Evolutionary conservation across 441 rosid species (phyloP).

Genomic region (Euphorbia celastroides): DNA sequence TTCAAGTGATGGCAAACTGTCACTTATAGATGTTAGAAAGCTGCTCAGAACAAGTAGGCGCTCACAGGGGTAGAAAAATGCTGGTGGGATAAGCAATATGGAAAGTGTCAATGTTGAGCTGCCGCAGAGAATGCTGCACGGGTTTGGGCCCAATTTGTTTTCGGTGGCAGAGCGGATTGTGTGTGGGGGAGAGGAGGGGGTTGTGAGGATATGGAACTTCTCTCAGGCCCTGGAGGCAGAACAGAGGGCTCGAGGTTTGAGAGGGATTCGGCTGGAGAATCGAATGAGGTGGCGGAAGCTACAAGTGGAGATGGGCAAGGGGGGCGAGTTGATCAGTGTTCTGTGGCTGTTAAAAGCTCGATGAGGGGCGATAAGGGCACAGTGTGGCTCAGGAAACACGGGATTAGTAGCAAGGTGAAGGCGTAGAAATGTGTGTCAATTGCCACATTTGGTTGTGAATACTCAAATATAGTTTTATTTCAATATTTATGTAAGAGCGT

Average conservation of each 20-base stretch:
- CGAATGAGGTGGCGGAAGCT: slow-evolving; percentile 71
- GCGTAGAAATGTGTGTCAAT: slow-evolving; percentile 29
- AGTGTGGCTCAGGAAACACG: slow-evolving; percentile 62
- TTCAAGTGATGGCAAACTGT: slow-evolving; percentile 77
- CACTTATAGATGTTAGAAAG: slow-evolving; percentile 76
- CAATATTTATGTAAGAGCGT: slow-evolving; percentile 2
- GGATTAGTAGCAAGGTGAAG: slow-evolving; percentile 59
- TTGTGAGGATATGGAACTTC: slow-evolving; percentile 84
- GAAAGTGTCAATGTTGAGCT: slow-evolving; percentile 45
- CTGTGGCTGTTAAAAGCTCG: slow-evolving; percentile 69
- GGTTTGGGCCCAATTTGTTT: slow-evolving; percentile 64
- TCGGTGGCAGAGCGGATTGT: slow-evolving; percentile 88
- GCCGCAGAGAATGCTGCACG: slow-evolving; percentile 91
- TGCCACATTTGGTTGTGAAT: background rate
- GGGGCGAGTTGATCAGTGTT: slow-evolving; percentile 51
- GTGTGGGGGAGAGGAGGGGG: slow-evolving; percentile 88
- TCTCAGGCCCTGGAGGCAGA: slow-evolving; percentile 75
- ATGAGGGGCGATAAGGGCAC: slow-evolving; percentile 48
- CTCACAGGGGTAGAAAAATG: slow-evolving; percentile 32
- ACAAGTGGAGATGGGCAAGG: slow-evolving; percentile 67
- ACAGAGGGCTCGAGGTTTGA: slow-evolving; percentile 50
- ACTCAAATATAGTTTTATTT: no score
- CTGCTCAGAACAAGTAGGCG: slow-evolving; percentile 44
- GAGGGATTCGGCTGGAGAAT: slow-evolving; percentile 69
- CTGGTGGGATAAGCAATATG: slow-evolving; percentile 22